phyloP scores from a whole-genome alignment of 495 filamentous ascomycete genomes.

The Penicillium silybi region DNA sequence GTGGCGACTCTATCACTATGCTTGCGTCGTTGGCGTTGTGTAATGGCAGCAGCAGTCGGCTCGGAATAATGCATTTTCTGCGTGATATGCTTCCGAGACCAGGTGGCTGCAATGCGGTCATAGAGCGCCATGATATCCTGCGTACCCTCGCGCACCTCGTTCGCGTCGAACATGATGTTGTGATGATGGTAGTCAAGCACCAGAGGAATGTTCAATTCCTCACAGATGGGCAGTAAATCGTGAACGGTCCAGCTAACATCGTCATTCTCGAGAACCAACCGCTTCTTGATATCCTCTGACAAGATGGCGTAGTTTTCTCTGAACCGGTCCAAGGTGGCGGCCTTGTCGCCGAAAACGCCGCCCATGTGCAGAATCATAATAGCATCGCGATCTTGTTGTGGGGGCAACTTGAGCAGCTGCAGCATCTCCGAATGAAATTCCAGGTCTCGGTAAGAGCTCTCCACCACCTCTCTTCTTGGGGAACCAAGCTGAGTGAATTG shows the following conservation, averaged over 20 bases:
- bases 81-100: constrained; percentile 79
- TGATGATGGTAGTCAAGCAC: constrained; percentile 95
- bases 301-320: constrained; percentile 67
- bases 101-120: constrained; percentile 75
- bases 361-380: constrained; percentile 97
- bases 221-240: constrained; percentile 84
- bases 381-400: constrained; percentile 80
- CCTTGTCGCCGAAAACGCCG: constrained; percentile 85
- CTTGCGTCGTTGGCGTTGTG: constrained; percentile 70
- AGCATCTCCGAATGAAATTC: constrained; percentile 90
- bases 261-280: constrained; percentile 91
- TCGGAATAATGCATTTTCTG: constrained; percentile 98
- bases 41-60: constrained; percentile 69
- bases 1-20: constrained; percentile 74
- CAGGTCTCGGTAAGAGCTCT: constrained; percentile 73
- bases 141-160: constrained; percentile 76
- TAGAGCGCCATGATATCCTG: constrained; percentile 70
- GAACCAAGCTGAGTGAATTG: constrained; percentile 91
- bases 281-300: constrained; percentile 65
- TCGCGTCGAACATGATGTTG: constrained; percentile 81
- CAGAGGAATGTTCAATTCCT: constrained; percentile 88
- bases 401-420: constrained; percentile 68
- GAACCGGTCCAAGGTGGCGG: constrained; percentile 76
- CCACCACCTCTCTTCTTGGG: constrained; percentile 68
- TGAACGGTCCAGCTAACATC: constrained; percentile 89